Percentiles rank a stretch among this genome's conserved stretches.
phyloP scores from a whole-genome alignment of 441 rosid species.

The Metrosideros polymorpha region DNA sequence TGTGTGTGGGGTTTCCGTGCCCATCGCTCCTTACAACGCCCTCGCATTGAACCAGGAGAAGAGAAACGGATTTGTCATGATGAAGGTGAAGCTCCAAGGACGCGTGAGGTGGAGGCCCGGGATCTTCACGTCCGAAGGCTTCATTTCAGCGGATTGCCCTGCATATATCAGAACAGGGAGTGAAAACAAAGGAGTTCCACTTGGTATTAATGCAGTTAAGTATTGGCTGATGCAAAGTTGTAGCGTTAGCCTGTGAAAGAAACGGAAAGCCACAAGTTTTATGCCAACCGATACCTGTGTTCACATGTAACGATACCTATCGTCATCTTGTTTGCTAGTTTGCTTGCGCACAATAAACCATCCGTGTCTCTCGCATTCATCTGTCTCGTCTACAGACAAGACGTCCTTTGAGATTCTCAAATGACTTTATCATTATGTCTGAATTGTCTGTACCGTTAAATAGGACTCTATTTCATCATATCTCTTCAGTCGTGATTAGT shows the following conservation, averaged over 20 bases:
- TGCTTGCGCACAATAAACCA: neutral
- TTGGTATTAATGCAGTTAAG: neutral
- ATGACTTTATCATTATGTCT: neutral
- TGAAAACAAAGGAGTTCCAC: neutral
- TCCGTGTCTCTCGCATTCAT: neutral
- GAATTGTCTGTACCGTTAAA: neutral
- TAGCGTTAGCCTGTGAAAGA: neutral
- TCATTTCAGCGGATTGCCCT: slow-evolving; percentile 7
- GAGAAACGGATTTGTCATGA: neutral
- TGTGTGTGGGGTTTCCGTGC: neutral
- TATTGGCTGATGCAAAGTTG: slow-evolving; percentile 7
- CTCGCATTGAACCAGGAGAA: neutral
- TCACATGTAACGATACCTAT: neutral
- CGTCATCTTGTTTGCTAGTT: neutral
- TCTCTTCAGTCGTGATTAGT: neutral
- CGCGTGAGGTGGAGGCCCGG: slow-evolving; percentile 1
- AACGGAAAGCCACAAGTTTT: neutral
- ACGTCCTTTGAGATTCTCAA: neutral
- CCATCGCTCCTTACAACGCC: slow-evolving; percentile 2
- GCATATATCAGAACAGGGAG: neutral
- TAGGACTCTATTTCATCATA: neutral
- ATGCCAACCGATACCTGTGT: neutral
- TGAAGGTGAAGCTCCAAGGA: neutral
- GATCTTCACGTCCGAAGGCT: neutral
- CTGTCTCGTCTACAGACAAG: neutral